A percentile compares a stretch with the other conserved stretches of the same genome.
phyloP scores from a whole-genome alignment of 1,284 basidiomycete species.

The Microbotryum intermedium region DNA sequence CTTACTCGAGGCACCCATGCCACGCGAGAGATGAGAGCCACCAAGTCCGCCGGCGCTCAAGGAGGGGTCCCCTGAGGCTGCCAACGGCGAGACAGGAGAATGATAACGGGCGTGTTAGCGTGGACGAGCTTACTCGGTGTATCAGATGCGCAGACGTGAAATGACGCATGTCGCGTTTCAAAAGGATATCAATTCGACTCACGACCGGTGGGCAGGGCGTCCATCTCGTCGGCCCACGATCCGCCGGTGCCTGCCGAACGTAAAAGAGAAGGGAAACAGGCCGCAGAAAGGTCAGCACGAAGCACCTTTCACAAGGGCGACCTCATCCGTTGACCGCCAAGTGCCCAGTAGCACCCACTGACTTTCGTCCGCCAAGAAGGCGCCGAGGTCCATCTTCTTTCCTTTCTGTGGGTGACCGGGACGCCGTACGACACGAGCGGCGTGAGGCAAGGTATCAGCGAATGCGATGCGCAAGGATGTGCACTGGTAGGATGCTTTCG shows the following conservation, averaged over 20 bases:
- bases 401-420: slow-evolving; percentile 50
- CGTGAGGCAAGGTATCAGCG: background rate
- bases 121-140: slow-evolving; percentile 46
- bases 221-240: slow-evolving; percentile 97
- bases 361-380: slow-evolving; percentile 78
- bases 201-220: slow-evolving; percentile 79
- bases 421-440: background rate
- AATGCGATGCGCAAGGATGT: background rate
- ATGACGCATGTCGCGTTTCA: slow-evolving; percentile 24
- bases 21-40: slow-evolving; percentile 27
- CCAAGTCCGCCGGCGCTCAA: slow-evolving; percentile 11
- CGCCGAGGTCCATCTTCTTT: slow-evolving; percentile 80
- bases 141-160: too few species aligned
- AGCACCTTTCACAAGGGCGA: slow-evolving; percentile 2
- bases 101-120: slow-evolving; percentile 45
- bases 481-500: background rate
- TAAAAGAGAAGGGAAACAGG: slow-evolving; percentile 17
- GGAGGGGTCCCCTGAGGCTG: slow-evolving; percentile 17
- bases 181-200: slow-evolving; percentile 41
- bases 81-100: slow-evolving; percentile 45
- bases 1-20: slow-evolving; percentile 29
- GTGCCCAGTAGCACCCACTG: slow-evolving; percentile 37
- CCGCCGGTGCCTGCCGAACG: slow-evolving; percentile 53
- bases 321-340: background rate
- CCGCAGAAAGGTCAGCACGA: slow-evolving; percentile 4